Base-by-base conservation (phyloP, 2,329 filamentous ascomycete species). In the Aspergillus luchuensis region DNA sequence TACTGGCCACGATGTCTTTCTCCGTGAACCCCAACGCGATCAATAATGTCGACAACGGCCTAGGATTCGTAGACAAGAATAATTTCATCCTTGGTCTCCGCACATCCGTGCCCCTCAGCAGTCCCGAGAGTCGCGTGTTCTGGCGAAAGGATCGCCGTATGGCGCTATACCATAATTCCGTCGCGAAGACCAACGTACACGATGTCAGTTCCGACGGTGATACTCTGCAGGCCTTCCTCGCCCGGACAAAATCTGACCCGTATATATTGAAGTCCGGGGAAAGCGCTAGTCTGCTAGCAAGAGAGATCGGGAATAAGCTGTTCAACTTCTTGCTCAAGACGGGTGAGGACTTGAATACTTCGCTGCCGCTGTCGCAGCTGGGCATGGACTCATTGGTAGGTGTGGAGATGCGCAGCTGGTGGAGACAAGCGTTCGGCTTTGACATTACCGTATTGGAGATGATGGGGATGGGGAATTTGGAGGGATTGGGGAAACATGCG, bases 381-480 rank as follows among this genome's bases (percentile, higher is more conserved):
- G 69, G 67, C 13, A 63, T 73, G 43, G 72, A 75, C 51, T 74
- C 71, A 1, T 63, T 75, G 11, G 65, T 71, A 39, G 69, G 68
- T 1, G 67, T 74, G 21, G 71, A 75, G 55, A 54, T 75, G 10
- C 63, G 67, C 15, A 67, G 66, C 25, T 73, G 71, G 71, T 64
- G 69, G 52, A 60, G 63, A 13, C 19, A 55, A 6, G 61, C 33
- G 3, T 62, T 67, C 5, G 58, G 48, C 8, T 64, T 68, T n/a
- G 69, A 73, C 49, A 63, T 73, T 13, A 63, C 60, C 36, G 62
- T 72, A 2, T 60, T 74, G 2, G 69, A 73, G 10, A 63, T 74
- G 49, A 49, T 73, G 56, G 21, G 25, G 4, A 49, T 48, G 48
- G 59, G 51, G 5, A 58, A 43, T 6, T 15, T 61, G 23, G 50